Evolutionary conservation across 2,329 filamentous ascomycete species (phyloP), one percentile per base, ranked within the genome.

Genomic region (Fusarium sp.): DNA sequence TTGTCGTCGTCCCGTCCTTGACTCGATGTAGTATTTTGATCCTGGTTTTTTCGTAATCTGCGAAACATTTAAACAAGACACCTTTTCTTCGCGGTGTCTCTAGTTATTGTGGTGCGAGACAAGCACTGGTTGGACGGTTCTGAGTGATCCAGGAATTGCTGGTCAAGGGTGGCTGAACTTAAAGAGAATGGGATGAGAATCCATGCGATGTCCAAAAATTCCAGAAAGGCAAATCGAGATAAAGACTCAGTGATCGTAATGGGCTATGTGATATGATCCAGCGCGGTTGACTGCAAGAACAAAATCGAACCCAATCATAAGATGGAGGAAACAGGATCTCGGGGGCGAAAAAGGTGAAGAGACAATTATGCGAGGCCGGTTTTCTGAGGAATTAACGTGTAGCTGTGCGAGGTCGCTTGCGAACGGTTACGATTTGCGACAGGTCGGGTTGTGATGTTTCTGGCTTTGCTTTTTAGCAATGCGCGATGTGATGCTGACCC

Each of bases 1-100:
- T 58, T 62, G 35, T 73, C 72, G 41, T 76, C 73, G 62, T 72
- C 66, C 52, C 60, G 62, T 47, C 58, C 63, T 31, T 74, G 73
- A 61, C 57, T 70, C 25, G 68, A 69, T 55, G 67, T 54, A 54
- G 67, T 61, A 63, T 74, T 74, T 70, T 76, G 72, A 62, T 76
- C 72, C 62, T 79, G 75, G 53, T 74, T 79, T 73, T 79, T 79
- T 61, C 78, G 77, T 61, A 73, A 77, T 74, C 80, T 80, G 75
- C 76, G 79, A 73, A 83, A 83, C 81, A 83, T 83, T 79, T 81
- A 81, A 72, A 71, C 65, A 64, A 44, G 62, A 76, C 74, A 68
- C 69, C 68, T 46, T 62, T 65, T 69, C 66, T 49, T 53, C 52
- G 62, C 47, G 61, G 62, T 68, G 58, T 70, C 54, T 63, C 49